phyloP scores from a whole-genome alignment of 768 basidiomycete genomes.

The Lyophyllum shimeji region DNA sequence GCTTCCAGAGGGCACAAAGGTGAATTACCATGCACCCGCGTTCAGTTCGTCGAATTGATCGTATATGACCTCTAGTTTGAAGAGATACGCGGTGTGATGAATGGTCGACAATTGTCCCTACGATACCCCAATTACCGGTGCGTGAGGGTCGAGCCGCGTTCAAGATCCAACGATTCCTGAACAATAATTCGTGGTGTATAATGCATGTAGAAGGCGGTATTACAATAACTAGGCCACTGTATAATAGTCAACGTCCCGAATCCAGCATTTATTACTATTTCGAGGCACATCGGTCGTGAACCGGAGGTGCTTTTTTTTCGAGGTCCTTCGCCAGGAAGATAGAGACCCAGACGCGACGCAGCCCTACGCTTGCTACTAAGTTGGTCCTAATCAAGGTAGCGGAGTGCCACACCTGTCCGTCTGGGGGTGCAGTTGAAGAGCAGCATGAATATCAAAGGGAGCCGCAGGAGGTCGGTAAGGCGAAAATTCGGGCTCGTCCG shows the following conservation, averaged over 20 bases:
- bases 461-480: not conserved
- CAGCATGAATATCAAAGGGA: conserved; percentile 14
- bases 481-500: conserved; percentile 2
- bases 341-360: not conserved
- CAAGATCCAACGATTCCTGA: conserved; percentile 42
- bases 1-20: conserved; percentile 72
- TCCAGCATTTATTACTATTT: not conserved
- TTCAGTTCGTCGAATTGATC: not conserved
- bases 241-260: conserved; percentile 1
- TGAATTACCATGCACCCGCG: conserved; percentile 30
- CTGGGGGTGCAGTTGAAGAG: conserved; percentile 6
- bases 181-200: conserved; percentile 2
- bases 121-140: conserved; percentile 66
- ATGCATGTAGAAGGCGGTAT: conserved; percentile 1
- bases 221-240: conserved; percentile 6
- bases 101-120: conserved; percentile 57
- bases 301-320: not conserved
- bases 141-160: conserved; percentile 40
- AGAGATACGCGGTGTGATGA: conserved; percentile 69
- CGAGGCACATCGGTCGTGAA: not conserved
- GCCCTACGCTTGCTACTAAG: too few species aligned
- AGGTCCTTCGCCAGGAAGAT: not conserved
- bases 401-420: not conserved
- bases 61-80: conserved; percentile 51
- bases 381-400: not conserved